Evolutionary conservation across 2,329 filamentous ascomycete species (phyloP).

Genomic region (Trichoderma oligosporum): DNA sequence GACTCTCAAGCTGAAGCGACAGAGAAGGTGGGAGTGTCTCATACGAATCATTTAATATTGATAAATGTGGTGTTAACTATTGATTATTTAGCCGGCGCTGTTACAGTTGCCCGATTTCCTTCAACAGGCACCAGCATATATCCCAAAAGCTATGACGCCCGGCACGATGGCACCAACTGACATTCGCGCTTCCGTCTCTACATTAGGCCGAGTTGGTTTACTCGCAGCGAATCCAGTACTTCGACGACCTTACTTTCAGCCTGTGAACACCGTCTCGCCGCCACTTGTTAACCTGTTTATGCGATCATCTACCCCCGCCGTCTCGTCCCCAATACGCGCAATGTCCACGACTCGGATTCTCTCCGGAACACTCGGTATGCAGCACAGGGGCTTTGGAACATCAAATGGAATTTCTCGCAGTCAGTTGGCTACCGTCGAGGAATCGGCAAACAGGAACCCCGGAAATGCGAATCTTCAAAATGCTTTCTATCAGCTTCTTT

Average conservation of each 20-base stretch:
- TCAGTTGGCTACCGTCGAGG: constrained; percentile 79
- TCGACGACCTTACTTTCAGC: constrained; percentile 28
- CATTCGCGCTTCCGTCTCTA: constrained; percentile 23
- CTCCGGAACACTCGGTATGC: constrained; percentile 3
- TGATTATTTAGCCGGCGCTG: constrained; percentile 20
- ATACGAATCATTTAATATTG: neutral
- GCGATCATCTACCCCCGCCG: constrained; percentile 24
- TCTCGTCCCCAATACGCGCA: constrained; percentile 23
- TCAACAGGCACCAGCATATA: constrained; percentile 22
- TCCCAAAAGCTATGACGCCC: neutral
- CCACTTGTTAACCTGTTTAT: constrained; percentile 28
- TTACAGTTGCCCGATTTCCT: constrained; percentile 30
- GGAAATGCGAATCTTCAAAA: constrained; percentile 83
- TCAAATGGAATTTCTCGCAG: constrained; percentile 53
- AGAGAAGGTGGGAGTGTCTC: neutral
- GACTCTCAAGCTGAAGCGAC: constrained; percentile 13
- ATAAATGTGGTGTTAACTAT: constrained; percentile 20
- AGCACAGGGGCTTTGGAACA: constrained; percentile 37
- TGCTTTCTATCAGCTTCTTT: constrained; percentile 85
- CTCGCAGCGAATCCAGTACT: constrained; percentile 30
- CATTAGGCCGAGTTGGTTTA: constrained; percentile 30
- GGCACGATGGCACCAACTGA: neutral
- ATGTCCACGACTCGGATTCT: constrained; percentile 22
- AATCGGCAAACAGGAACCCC: constrained; percentile 89
- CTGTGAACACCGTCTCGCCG: constrained; percentile 21